Percentiles rank a stretch among this genome's conserved stretches.
Evolutionary conservation across 176 grass and related monocot genomes (phyloP).

Genomic region (Eleusine coracana): DNA sequence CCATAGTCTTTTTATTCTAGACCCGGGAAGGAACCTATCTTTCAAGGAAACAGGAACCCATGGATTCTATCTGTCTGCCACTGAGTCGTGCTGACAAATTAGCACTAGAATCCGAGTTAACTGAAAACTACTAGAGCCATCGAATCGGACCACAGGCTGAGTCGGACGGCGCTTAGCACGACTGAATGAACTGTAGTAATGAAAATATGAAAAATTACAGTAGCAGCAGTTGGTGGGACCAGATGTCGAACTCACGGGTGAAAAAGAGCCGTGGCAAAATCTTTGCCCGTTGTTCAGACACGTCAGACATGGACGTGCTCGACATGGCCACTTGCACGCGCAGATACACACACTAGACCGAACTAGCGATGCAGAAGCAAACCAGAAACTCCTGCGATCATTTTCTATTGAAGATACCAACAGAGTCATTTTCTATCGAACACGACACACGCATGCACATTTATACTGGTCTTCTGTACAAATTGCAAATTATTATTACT

Average conservation of each 20-base stretch:
- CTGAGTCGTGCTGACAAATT: not conserved
- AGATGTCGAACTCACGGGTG: not conserved
- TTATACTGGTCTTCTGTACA: not conserved
- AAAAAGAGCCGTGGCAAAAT: not conserved
- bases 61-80: not conserved
- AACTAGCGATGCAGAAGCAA: not conserved
- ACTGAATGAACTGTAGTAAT: not conserved
- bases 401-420: not conserved
- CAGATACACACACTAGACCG: not conserved
- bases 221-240: too few species aligned
- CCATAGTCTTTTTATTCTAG: not conserved
- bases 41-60: not conserved
- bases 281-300: not conserved
- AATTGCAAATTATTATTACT: not conserved
- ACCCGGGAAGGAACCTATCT: not conserved
- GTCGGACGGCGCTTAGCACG: not conserved
- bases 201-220: not conserved
- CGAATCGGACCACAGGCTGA: too few species aligned
- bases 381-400: not conserved
- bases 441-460: not conserved
- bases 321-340: not conserved
- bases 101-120: not conserved
- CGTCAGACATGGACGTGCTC: not conserved
- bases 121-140: not conserved
- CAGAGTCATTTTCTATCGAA: too few species aligned